Percentiles rank a stretch among this genome's conserved stretches.
These are phyloP conservation scores for Monosporozyma unispora DNA, from an alignment of 805 yeast genomes.

Conservation along the genomic window DNA sequence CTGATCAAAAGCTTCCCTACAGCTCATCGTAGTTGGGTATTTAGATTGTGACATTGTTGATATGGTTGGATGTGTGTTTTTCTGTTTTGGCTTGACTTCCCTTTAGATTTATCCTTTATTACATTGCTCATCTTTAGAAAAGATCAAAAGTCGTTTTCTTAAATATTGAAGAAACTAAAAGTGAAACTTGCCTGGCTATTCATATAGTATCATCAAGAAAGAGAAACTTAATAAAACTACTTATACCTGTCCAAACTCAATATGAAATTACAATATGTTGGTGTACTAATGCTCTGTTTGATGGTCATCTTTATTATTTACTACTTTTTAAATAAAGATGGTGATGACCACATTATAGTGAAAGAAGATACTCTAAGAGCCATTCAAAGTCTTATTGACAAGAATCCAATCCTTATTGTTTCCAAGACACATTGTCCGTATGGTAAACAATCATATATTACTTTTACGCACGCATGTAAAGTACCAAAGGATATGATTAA, in stretches of 20 bases:
- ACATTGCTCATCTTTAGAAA: background rate
- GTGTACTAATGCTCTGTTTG: background rate
- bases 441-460: conserved; percentile 39
- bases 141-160: background rate
- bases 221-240: background rate
- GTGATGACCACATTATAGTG: conserved; percentile 35
- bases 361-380: conserved; percentile 46
- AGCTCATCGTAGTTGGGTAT: conserved; percentile 47
- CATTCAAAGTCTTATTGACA: conserved; percentile 55
- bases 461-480: conserved; percentile 32
- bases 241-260: background rate
- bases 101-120: background rate
- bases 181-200: background rate
- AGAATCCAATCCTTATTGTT: conserved; percentile 67
- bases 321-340: background rate
- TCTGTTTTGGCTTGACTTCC: background rate
- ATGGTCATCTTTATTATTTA: background rate
- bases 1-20: conserved; percentile 81
- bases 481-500: conserved; percentile 35
- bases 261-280: background rate
- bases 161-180: background rate
- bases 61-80: background rate
- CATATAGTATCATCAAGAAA: background rate
- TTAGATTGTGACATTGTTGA: background rate
- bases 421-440: conserved; percentile 70